Conservation (phyloP, 2,329 filamentous ascomycete species). For the Fusarium cyanostomum region DNA sequence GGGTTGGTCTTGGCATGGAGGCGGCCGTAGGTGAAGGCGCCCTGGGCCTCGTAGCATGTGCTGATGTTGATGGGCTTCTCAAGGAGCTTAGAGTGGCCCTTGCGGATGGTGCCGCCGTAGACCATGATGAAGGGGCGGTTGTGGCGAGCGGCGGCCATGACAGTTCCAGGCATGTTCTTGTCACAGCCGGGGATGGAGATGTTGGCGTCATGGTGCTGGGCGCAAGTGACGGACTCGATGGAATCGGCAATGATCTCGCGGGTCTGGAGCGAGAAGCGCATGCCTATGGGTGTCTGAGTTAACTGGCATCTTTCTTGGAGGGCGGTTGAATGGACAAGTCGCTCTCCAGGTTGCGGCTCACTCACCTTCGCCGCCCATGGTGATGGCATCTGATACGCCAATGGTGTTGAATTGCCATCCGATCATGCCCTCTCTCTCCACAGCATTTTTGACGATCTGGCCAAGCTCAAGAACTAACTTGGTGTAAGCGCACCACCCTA, state of each 20-base stretch:
- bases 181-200: slow-evolving; percentile 94
- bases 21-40: slow-evolving; percentile 81
- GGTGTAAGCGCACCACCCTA: slow-evolving; percentile 25
- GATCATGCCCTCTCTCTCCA: slow-evolving; percentile 86
- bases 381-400: slow-evolving; percentile 89
- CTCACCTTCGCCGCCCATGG: slow-evolving; percentile 90
- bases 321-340: too few relatives aligned
- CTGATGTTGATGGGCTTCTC: slow-evolving; percentile 86
- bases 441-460: slow-evolving; percentile 83
- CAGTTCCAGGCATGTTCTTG: slow-evolving; percentile 96
- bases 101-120: slow-evolving; percentile 90
- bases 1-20: slow-evolving; percentile 74
- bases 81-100: slow-evolving; percentile 82
- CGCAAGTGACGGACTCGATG: slow-evolving; percentile 92
- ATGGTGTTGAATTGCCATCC: slow-evolving; percentile 96
- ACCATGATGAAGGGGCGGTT: slow-evolving; percentile 96
- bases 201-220: slow-evolving; percentile 91
- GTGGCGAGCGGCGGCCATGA: slow-evolving; percentile 90
- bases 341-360: not conserved
- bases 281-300: slow-evolving; percentile 63
- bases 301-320: not conserved
- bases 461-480: slow-evolving; percentile 80
- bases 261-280: slow-evolving; percentile 92
- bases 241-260: slow-evolving; percentile 94
- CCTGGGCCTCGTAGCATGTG: slow-evolving; percentile 87